These are phyloP conservation scores for Ceratocystis lukuohia DNA, from an alignment of 2,329 filamentous ascomycete genomes.

Conservation along the genomic window DNA sequence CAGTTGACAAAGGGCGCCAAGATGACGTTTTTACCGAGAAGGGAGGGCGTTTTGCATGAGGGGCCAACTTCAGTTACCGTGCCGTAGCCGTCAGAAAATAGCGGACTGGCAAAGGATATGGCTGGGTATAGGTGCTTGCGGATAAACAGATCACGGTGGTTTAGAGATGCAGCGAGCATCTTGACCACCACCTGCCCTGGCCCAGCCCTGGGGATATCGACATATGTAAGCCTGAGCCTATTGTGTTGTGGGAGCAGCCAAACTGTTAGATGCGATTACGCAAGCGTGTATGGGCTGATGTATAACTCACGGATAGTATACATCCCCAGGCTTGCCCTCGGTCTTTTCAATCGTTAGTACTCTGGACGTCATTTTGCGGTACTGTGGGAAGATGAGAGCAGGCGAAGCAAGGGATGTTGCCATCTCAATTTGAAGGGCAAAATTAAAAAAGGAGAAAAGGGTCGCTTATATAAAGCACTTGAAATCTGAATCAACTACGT, in stretches of 20 bases:
- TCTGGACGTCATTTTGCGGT: conserved; percentile 13
- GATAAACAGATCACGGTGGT: conserved; percentile 92
- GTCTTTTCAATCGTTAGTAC: conserved; percentile 50
- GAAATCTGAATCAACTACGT: background rate
- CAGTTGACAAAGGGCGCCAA: conserved; percentile 69
- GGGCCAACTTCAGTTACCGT: conserved; percentile 53
- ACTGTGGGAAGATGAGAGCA: conserved; percentile 13
- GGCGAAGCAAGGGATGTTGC: conserved; percentile 11
- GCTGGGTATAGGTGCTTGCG: conserved; percentile 83
- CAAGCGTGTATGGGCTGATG: background rate
- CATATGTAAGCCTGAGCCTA: conserved; percentile 46
- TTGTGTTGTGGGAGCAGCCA: too few species aligned
- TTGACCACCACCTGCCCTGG: conserved; percentile 59
- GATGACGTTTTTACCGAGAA: conserved; percentile 56
- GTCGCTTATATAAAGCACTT: background rate
- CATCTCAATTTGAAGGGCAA: background rate
- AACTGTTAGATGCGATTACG: too few species aligned
- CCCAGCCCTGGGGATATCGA: conserved; percentile 49
- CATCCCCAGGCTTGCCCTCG: conserved; percentile 73
- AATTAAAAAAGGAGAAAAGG: background rate
- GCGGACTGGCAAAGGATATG: conserved; percentile 62
- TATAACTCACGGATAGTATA: conserved; percentile 61
- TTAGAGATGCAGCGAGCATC: conserved; percentile 68
- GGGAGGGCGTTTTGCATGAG: conserved; percentile 27
- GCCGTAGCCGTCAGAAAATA: conserved; percentile 74